Evolutionary conservation across 768 basidiomycete genomes (phyloP), one percentile per base, ranked within the genome.

Genomic region (Coprinopsis sp.): DNA sequence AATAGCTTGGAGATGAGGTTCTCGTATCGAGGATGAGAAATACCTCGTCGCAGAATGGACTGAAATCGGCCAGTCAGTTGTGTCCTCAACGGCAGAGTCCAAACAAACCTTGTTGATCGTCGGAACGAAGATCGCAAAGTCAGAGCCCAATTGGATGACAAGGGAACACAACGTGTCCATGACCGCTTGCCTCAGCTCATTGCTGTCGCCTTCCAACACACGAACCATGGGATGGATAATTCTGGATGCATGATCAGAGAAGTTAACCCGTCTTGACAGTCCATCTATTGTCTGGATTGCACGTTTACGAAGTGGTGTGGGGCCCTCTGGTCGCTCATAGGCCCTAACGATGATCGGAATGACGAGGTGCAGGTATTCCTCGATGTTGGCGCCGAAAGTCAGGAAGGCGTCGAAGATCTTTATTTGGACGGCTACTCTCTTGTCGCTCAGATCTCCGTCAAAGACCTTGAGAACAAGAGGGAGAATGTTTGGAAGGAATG

Each of bases 41-140:
- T 84, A 25, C 82, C 80, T 52, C 87, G 82, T 27, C 84, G 77
- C 14, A 88, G 66, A 23, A 94, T 69, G 49, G 82, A 81, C 93
- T 95, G 24, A 25, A 28, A 24, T 33, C 6, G 5, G 43, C n/a
- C 25, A 37, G 34, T 18, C 18, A 10, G 18, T 11, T 7, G n/a
- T n/a, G n/a, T 7, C 7, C 34, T 7, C 34, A 37, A 37, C 7
- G 18, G 7, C 7, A 7, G 18, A 18, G 6, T 37, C 7, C 10
- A 42, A 4, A 31, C 38, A 19, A 44, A 89, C 94, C 77, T 98
- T 97, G 64, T 91, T 91, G 53, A 99, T 89, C 54, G 94, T 94
- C 1, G 96, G 93, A 28, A 98, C 89, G 57, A 98, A 99, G 34
- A 99, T 91, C 3, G 96, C 93, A 55, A 94, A 99, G 62, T 98